Conservation (phyloP, 106 monocot species). For the Amphibolis antarctica region DNA sequence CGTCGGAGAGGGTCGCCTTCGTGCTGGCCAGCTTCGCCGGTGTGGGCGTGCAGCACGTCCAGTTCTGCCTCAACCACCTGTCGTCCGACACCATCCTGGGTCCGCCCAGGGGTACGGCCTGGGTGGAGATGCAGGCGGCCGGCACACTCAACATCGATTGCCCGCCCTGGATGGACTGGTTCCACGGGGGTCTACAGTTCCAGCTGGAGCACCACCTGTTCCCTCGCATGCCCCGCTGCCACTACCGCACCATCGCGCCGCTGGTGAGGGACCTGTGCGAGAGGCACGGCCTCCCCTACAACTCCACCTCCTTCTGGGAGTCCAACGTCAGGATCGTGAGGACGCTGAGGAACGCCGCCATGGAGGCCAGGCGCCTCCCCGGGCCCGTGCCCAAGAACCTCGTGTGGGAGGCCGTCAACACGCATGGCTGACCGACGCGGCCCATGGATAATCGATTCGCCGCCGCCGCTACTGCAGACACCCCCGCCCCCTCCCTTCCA, state of each 20-base stretch:
- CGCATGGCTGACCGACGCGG: slow-evolving; percentile 30
- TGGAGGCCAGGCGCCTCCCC: slow-evolving; percentile 34
- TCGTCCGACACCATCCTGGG: slow-evolving; percentile 39
- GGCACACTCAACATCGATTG: slow-evolving; percentile 52
- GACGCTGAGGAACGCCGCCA: slow-evolving; percentile 35
- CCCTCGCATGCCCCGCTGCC: slow-evolving; percentile 41
- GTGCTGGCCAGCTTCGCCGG: slow-evolving; percentile 37
- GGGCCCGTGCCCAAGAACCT: slow-evolving; percentile 32
- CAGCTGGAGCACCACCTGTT: slow-evolving; percentile 62
- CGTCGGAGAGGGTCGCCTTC: slow-evolving; percentile 38
- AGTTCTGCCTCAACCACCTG: slow-evolving; percentile 63
- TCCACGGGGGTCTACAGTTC: slow-evolving; percentile 62
- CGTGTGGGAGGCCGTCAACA: slow-evolving; percentile 55
- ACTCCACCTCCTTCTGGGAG: slow-evolving; percentile 24
- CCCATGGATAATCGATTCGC: too few relatives aligned
- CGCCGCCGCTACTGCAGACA: too few relatives aligned
- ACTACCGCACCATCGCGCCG: slow-evolving; percentile 30
- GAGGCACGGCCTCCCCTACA: slow-evolving; percentile 37
- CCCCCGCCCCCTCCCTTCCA: too few relatives aligned
- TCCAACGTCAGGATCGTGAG: slow-evolving; percentile 29
- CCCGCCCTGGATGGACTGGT: slow-evolving; percentile 76
- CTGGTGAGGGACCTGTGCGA: slow-evolving; percentile 39
- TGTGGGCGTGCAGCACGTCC: slow-evolving; percentile 51
- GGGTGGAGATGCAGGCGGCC: slow-evolving; percentile 64
- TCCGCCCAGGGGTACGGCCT: slow-evolving; percentile 34